A percentile compares a stretch with the other conserved stretches of the same genome.
Conservation (phyloP, 495 filamentous ascomycete genomes). For the Penicillium salamii region DNA sequence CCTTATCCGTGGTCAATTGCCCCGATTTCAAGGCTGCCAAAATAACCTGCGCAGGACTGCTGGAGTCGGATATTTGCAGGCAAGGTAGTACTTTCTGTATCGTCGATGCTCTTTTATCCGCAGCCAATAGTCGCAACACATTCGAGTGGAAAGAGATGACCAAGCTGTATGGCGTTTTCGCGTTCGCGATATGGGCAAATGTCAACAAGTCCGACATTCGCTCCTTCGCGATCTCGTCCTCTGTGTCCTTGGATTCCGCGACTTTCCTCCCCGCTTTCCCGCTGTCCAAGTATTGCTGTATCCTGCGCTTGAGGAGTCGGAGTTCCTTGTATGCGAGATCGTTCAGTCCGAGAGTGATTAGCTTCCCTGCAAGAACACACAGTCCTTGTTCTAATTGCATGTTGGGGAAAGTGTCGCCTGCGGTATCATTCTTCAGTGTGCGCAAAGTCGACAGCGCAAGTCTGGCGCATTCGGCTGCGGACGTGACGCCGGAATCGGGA, state of each 20-base stretch:
- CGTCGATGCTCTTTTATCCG: slow-evolving; percentile 41
- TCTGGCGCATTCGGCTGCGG: slow-evolving; percentile 71
- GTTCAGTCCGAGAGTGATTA: slow-evolving; percentile 69
- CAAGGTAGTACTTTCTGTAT: slow-evolving; percentile 48
- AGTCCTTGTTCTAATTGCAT: slow-evolving; percentile 84
- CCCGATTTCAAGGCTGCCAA: slow-evolving; percentile 44
- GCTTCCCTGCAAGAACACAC: slow-evolving; percentile 68
- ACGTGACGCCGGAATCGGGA: slow-evolving; percentile 30
- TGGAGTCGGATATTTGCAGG: slow-evolving; percentile 44
- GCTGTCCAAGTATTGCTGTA: slow-evolving; percentile 44
- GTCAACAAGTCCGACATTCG: slow-evolving; percentile 61
- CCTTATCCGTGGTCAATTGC: slow-evolving; percentile 52
- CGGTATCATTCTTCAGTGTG: slow-evolving; percentile 49
- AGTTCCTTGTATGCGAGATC: slow-evolving; percentile 78
- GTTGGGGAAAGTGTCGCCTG: slow-evolving; percentile 52
- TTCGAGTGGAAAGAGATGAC: slow-evolving; percentile 44
- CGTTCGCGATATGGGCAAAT: slow-evolving; percentile 46
- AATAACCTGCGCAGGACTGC: slow-evolving; percentile 68
- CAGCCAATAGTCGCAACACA: slow-evolving; percentile 47
- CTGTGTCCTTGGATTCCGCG: slow-evolving; percentile 13
- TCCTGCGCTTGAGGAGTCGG: slow-evolving; percentile 59
- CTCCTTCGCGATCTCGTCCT: slow-evolving; percentile 37
- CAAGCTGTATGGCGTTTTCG: slow-evolving; percentile 33
- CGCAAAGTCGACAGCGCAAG: slow-evolving; percentile 70
- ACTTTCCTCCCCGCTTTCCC: slow-evolving; percentile 21